phyloP scores from a whole-genome alignment of 305 asterid genomes.

The Fraxinus xanthoxyloides region DNA sequence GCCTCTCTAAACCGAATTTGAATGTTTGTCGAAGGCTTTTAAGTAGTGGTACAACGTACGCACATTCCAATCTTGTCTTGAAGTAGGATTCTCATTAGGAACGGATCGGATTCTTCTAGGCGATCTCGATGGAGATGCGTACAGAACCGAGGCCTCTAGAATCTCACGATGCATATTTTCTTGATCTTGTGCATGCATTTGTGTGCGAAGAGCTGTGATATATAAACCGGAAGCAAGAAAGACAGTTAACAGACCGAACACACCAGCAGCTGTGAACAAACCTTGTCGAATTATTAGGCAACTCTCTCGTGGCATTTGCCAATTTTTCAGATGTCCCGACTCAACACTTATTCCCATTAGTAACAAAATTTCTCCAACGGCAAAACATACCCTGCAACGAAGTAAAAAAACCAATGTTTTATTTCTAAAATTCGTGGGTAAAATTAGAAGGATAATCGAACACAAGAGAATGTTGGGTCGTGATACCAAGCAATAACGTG shows the following conservation, averaged over 20 bases:
- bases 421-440: background rate
- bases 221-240: conserved; percentile 70
- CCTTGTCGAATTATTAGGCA: conserved; percentile 63
- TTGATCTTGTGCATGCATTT: conserved; percentile 34
- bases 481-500: too few species aligned
- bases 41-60: conserved; percentile 46
- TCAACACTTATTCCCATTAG: conserved; percentile 76
- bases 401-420: background rate
- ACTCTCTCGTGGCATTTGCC: conserved; percentile 50
- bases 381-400: conserved; percentile 55
- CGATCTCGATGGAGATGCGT: conserved; percentile 69
- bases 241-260: conserved; percentile 59
- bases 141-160: conserved; percentile 51
- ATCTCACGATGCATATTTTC: conserved; percentile 44
- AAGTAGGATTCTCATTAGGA: conserved; percentile 44
- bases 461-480: background rate
- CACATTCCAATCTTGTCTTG: conserved; percentile 34
- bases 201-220: conserved; percentile 56
- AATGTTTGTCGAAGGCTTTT: conserved; percentile 54
- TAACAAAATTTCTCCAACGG: conserved; percentile 73
- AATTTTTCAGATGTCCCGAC: conserved; percentile 78
- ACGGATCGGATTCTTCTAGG: conserved; percentile 44
- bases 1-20: conserved; percentile 36
- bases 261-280: conserved; percentile 79
- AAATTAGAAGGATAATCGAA: background rate